Evolutionary conservation across 202 grass and related monocot species (phyloP).

Genomic region (Carex arenaria): DNA sequence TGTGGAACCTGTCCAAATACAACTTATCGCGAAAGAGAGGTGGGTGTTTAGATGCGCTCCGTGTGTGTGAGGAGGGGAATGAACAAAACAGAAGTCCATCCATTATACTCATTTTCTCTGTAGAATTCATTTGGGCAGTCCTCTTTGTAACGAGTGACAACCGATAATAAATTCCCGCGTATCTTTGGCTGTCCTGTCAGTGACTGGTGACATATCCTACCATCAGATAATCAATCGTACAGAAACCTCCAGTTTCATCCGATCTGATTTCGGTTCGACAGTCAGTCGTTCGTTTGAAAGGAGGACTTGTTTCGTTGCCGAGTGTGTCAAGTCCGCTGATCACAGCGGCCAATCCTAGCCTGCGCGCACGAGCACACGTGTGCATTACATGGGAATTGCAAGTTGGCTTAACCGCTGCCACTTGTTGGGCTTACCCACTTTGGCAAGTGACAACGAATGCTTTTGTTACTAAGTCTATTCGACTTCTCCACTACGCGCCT

Average conservation of each 20-base stretch:
- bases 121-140: neutral
- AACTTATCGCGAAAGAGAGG: conserved; percentile 14
- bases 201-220: neutral
- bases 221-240: neutral
- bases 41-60: neutral
- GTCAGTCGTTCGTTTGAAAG: neutral
- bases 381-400: neutral
- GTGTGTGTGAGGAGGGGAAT: conserved; percentile 11
- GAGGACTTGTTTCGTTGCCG: conserved; percentile 1
- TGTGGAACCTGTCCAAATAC: neutral
- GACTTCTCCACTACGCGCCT: no score
- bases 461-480: no score
- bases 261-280: neutral
- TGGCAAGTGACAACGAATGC: no score
- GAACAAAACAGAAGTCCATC: neutral
- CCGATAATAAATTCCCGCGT: neutral
- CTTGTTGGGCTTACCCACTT: no score
- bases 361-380: neutral
- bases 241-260: neutral
- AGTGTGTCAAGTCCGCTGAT: neutral
- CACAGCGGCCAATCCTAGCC: neutral
- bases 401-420: neutral
- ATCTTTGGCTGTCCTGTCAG: neutral
- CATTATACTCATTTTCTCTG: neutral
- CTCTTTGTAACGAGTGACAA: neutral